Percentiles rank a stretch among this genome's conserved stretches.
Conservation (phyloP, 2,329 filamentous ascomycete species). For the Dactylellina parvicollis region DNA sequence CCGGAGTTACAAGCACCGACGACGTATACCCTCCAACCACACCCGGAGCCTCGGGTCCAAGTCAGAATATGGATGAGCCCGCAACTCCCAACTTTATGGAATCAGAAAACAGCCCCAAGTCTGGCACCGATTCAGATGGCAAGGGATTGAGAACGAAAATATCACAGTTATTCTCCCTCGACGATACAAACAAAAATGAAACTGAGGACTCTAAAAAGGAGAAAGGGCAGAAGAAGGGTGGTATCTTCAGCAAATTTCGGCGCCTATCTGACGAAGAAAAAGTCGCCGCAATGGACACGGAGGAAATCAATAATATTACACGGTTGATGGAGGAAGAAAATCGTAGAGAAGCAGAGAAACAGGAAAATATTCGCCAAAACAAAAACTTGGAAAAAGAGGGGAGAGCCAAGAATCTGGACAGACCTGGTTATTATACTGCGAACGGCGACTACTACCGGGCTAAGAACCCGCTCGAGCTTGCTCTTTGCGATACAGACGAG, state of each 20-base stretch:
- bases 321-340: neutral
- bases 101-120: too few relatives aligned
- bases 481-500: conserved; percentile 30
- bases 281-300: neutral
- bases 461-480: conserved; percentile 46
- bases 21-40: conserved; percentile 7
- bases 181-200: neutral
- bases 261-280: conserved; percentile 2
- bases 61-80: neutral
- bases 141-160: neutral
- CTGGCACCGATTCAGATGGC: neutral
- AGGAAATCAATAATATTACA: neutral
- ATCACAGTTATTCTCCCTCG: neutral
- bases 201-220: neutral
- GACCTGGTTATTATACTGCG: conserved; percentile 14
- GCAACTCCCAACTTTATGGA: too few relatives aligned
- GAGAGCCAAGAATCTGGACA: neutral
- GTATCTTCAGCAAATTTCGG: neutral
- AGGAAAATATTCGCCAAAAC: neutral
- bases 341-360: neutral
- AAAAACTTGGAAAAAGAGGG: neutral
- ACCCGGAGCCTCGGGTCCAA: neutral
- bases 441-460: conserved; percentile 31
- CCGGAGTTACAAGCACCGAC: conserved; percentile 36
- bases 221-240: conserved; percentile 1